Conservation (phyloP, 208 protist species). For the Endotrypanum monterogeii region DNA sequence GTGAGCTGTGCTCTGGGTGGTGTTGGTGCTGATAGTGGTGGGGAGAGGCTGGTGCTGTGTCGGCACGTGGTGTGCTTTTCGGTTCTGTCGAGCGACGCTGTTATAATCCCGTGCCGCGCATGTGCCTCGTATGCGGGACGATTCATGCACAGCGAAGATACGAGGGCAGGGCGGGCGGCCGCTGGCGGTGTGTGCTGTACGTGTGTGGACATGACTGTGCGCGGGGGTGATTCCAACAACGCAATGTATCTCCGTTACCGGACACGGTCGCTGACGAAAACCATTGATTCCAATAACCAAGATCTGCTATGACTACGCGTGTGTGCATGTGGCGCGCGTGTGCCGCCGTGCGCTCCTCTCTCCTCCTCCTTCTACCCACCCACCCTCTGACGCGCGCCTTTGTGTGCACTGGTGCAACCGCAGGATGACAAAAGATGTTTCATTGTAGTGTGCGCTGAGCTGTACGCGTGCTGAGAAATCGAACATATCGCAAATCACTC, state of each 20-base stretch:
- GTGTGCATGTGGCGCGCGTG: slow-evolving; percentile 14
- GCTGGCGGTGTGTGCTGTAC: background rate
- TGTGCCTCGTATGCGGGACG: slow-evolving; percentile 24
- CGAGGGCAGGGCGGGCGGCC: background rate
- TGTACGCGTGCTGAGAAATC: slow-evolving; percentile 34
- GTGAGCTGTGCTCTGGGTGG: background rate
- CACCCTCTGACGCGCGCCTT: background rate
- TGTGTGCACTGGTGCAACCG: background rate
- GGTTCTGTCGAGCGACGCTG: too few relatives aligned
- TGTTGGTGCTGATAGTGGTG: too few relatives aligned
- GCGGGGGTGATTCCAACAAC: slow-evolving; percentile 13
- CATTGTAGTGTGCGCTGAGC: slow-evolving; percentile 18
- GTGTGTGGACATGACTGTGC: background rate
- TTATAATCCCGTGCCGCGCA: slow-evolving; percentile 47
- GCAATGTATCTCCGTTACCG: slow-evolving; percentile 48
- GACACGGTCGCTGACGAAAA: slow-evolving; percentile 62
- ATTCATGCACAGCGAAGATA: slow-evolving; percentile 65
- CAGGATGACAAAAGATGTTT: slow-evolving; percentile 25
- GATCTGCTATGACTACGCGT: slow-evolving; percentile 76
- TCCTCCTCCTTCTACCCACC: background rate
- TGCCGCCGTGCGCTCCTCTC: background rate
- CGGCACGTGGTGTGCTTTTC: too few relatives aligned
- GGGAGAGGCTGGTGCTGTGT: too few relatives aligned
- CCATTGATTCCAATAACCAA: slow-evolving; percentile 71
- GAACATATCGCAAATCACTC: slow-evolving; percentile 41